Conservation (phyloP, 1,284 basidiomycete species). For the Ganoderma lucidum region DNA sequence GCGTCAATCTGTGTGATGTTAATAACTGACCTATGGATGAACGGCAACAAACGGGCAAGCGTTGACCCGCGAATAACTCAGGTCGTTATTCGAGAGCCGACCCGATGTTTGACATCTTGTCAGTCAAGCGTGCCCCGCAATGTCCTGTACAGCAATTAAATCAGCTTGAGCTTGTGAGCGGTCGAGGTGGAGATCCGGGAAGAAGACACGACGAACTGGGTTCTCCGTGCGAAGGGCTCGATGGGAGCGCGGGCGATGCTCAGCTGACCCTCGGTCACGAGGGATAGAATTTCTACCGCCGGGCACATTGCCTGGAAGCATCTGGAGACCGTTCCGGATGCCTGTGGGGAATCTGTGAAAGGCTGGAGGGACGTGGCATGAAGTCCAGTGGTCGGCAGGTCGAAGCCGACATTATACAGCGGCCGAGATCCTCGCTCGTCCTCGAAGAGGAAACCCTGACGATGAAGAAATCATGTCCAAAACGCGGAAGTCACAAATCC, state of each 20-base stretch:
- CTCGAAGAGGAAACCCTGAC: constrained; percentile 11
- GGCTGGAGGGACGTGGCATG: background rate
- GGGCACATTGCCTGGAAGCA: background rate
- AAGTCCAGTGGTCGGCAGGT: constrained; percentile 16
- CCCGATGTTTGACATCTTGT: background rate
- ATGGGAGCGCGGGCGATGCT: constrained; percentile 16
- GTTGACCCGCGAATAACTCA: background rate
- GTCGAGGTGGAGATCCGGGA: constrained; percentile 8
- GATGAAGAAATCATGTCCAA: constrained; percentile 1
- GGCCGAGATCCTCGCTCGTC: constrained; percentile 23
- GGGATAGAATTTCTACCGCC: background rate
- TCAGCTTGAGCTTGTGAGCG: constrained; percentile 5
- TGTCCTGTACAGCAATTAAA: constrained; percentile 18
- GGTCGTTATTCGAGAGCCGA: background rate
- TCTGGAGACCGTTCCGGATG: constrained; percentile 15
- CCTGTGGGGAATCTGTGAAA: constrained; percentile 15
- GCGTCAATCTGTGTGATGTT: constrained; percentile 21
- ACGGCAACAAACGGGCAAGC: constrained; percentile 4
- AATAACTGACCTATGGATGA: constrained; percentile 10
- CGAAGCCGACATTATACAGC: constrained; percentile 11
- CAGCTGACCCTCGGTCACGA: constrained; percentile 15
- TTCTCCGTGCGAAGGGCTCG: constrained; percentile 20
- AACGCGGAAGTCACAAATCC: background rate
- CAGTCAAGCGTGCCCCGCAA: background rate
- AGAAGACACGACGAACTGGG: constrained; percentile 16